These are phyloP conservation scores for Trichoderma gracile DNA, from an alignment of 2,329 filamentous ascomycete species.

Conservation along the genomic window DNA sequence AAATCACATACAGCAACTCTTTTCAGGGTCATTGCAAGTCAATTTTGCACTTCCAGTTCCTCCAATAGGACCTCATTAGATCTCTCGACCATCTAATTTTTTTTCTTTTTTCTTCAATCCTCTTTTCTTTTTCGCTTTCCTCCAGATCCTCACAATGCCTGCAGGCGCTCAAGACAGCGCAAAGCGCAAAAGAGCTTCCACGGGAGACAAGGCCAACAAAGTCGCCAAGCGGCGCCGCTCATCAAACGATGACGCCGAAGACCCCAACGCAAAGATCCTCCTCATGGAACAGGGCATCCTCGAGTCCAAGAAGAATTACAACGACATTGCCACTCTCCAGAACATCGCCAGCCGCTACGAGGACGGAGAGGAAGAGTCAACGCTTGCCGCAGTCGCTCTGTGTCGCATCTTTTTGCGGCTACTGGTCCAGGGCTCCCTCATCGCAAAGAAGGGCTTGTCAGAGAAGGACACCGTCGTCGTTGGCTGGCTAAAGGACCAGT, in stretches of 20 bases:
- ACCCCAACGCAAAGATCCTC: constrained; percentile 66
- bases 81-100: too few species aligned
- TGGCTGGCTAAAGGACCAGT: constrained; percentile 75
- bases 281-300: constrained; percentile 77
- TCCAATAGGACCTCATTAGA: too few species aligned
- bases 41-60: too few species aligned
- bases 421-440: constrained; percentile 70
- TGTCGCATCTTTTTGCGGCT: constrained; percentile 85
- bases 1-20: too few species aligned
- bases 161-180: constrained; percentile 34
- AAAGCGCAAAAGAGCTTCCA: constrained; percentile 56
- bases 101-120: background rate
- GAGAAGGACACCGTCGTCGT: constrained; percentile 75
- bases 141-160: constrained; percentile 13
- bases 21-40: too few species aligned
- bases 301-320: constrained; percentile 86
- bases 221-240: constrained; percentile 55
- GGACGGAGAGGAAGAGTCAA: constrained; percentile 53
- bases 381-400: constrained; percentile 74
- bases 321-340: constrained; percentile 78
- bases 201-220: constrained; percentile 34
- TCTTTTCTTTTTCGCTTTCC: constrained; percentile 1
- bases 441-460: constrained; percentile 62
- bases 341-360: constrained; percentile 52
- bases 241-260: constrained; percentile 49